Conservation (phyloP, 805 yeast genomes). For the Ogataea methanolica region DNA sequence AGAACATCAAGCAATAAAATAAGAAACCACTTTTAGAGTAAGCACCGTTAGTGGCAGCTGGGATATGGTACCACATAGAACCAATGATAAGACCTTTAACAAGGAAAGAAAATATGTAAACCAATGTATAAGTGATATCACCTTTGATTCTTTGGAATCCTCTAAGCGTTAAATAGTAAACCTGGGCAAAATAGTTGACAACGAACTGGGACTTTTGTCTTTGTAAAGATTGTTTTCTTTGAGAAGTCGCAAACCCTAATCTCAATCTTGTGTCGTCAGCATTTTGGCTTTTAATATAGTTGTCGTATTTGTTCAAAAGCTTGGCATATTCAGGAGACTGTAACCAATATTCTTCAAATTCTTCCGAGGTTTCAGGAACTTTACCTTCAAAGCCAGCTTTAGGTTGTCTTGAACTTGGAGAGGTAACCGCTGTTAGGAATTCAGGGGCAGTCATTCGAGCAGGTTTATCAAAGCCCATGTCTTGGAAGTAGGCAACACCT, state of each 20-base stretch:
- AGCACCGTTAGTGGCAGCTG: slow-evolving; percentile 50
- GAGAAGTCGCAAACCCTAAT: slow-evolving; percentile 37
- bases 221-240: slow-evolving; percentile 34
- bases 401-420: slow-evolving; percentile 52
- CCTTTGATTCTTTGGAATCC: slow-evolving; percentile 57
- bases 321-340: slow-evolving; percentile 49
- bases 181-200: slow-evolving; percentile 45
- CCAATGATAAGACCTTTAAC: slow-evolving; percentile 58
- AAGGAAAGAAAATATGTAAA: slow-evolving; percentile 49
- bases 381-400: slow-evolving; percentile 49
- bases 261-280: slow-evolving; percentile 36
- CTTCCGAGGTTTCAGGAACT: slow-evolving; percentile 53
- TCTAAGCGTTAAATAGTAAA: slow-evolving; percentile 48
- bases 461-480: slow-evolving; percentile 66
- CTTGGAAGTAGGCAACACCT: slow-evolving; percentile 51
- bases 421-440: slow-evolving; percentile 62
- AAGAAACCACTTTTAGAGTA: slow-evolving; percentile 59
- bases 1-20: slow-evolving; percentile 56
- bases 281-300: slow-evolving; percentile 32
- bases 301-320: slow-evolving; percentile 35
- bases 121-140: slow-evolving; percentile 53
- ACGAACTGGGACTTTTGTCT: slow-evolving; percentile 32
- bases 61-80: slow-evolving; percentile 53
- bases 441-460: slow-evolving; percentile 67
- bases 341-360: slow-evolving; percentile 57